Evolutionary conservation across 768 basidiomycete genomes (phyloP).

Genomic region (Glaciozyma antarctica): DNA sequence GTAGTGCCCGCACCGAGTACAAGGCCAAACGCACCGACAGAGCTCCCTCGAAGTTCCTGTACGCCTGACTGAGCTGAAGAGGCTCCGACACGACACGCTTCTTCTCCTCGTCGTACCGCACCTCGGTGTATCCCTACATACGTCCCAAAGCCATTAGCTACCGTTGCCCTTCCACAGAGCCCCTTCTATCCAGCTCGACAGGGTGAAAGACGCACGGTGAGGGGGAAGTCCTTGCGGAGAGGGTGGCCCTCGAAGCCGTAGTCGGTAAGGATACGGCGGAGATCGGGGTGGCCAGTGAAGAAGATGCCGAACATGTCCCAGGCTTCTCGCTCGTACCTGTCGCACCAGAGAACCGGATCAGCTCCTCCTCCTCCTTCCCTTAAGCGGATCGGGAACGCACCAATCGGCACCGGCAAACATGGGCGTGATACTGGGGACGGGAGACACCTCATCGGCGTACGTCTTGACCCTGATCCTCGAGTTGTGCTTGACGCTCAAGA

Average conservation of each 20-base stretch:
- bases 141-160: background rate
- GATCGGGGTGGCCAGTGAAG: constrained; percentile 90
- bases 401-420: constrained; percentile 90
- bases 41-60: constrained; percentile 80
- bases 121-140: constrained; percentile 90
- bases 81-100: constrained; percentile 53
- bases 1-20: background rate
- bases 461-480: constrained; percentile 94
- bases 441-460: constrained; percentile 83
- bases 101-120: constrained; percentile 76
- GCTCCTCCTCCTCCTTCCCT: background rate
- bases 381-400: constrained; percentile 44
- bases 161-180: background rate
- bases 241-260: constrained; percentile 87
- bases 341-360: background rate
- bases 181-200: background rate
- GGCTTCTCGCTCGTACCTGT: constrained; percentile 89
- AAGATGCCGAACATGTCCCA: constrained; percentile 98
- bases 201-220: constrained; percentile 56
- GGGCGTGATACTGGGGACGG: constrained; percentile 69
- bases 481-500: constrained; percentile 67
- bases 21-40: constrained; percentile 14
- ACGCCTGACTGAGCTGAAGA: constrained; percentile 92
- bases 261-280: constrained; percentile 97
- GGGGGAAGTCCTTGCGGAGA: constrained; percentile 92